Evolutionary conservation across 768 basidiomycete genomes (phyloP), one percentile per base, ranked within the genome.

Genomic region (Naganishia antarctica): DNA sequence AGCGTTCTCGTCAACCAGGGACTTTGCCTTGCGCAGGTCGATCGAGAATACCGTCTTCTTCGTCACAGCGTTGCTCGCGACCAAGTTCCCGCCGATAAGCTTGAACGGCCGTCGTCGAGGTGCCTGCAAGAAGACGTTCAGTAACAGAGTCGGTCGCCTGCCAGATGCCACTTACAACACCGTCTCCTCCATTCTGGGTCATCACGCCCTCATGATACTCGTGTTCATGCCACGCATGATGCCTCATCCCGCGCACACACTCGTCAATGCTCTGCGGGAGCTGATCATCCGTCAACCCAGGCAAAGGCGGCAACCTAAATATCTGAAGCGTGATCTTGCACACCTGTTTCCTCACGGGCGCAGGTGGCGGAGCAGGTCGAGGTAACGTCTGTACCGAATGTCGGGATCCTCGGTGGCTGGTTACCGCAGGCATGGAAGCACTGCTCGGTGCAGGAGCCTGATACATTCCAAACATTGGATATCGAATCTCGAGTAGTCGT

Each of bases 121-220:
- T 21, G 66, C 65, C 76, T 77, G 32, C 86, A 89, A 2, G 32
- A 23, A 12, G 28, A 11, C 3, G 25, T 13, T 13, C 26, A 7
- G 26, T 8, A 15, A 31, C 37, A 3, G 23, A 8, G 57, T 40
- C 57, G 26, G n/a, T 40, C 15, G 32, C 86, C 85, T 90, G 91
- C n/a, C n/a, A n/a, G n/a, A n/a, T n/a, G n/a, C 34, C 47, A 31
- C 89, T 74, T 78, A 96, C 93, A 66, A 80, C 82, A 74, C 92
- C 96, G 74, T 94, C 94, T 11, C 93, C 94, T 16, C 94, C 94
- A 67, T 82, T 84, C 80, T 98, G 94, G 15, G 94, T 98, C 68
- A 98, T 78, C 0, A 85, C 86, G 28, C 94, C 91, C 77, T 96
- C 89, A 78, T 89, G 90, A 78, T 94, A 93, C 23, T 91, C 90